Evolutionary conservation across 2,329 filamentous ascomycete genomes (phyloP).

Genomic region (Aureobasidium namibiae): DNA sequence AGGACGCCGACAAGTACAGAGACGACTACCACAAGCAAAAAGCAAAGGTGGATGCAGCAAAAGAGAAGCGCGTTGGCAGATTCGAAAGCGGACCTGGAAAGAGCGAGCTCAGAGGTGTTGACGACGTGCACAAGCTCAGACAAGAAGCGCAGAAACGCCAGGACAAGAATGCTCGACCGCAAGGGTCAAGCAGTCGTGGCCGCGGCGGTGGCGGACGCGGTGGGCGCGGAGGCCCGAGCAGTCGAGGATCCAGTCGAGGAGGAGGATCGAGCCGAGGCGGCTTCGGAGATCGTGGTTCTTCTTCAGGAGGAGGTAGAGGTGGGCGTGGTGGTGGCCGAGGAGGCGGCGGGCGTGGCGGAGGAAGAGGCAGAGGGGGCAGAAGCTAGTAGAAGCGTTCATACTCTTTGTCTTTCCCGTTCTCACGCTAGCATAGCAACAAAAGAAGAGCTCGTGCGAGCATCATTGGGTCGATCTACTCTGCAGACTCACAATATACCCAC

Average conservation of each 20-base stretch:
- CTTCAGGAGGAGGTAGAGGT: not conserved
- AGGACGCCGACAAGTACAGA: slow-evolving; percentile 83
- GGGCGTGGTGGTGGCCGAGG: not conserved
- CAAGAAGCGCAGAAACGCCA: slow-evolving; percentile 65
- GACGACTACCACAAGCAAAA: slow-evolving; percentile 87
- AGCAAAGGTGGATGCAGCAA: slow-evolving; percentile 80
- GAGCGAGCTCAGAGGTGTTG: slow-evolving; percentile 70
- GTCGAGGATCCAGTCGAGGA: not conserved
- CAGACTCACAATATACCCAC: not conserved
- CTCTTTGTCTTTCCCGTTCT: not conserved
- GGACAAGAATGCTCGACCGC: slow-evolving; percentile 81
- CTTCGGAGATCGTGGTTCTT: not conserved
- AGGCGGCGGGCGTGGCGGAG: not conserved
- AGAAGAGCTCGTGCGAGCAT: not conserved
- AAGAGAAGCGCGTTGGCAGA: slow-evolving; percentile 68
- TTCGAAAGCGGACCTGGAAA: slow-evolving; percentile 56
- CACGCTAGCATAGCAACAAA: not conserved
- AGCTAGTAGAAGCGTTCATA: not conserved
- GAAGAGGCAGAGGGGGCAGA: not conserved
- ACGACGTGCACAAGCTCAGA: slow-evolving; percentile 79
- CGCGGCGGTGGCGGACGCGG: not conserved
- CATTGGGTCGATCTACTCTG: not conserved
- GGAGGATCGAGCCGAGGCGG: slow-evolving; percentile 2
- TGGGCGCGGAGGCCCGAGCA: not conserved
- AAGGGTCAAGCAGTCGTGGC: slow-evolving; percentile 3